phyloP scores from a whole-genome alignment of 495 filamentous ascomycete species.

The Zalerion maritima region DNA sequence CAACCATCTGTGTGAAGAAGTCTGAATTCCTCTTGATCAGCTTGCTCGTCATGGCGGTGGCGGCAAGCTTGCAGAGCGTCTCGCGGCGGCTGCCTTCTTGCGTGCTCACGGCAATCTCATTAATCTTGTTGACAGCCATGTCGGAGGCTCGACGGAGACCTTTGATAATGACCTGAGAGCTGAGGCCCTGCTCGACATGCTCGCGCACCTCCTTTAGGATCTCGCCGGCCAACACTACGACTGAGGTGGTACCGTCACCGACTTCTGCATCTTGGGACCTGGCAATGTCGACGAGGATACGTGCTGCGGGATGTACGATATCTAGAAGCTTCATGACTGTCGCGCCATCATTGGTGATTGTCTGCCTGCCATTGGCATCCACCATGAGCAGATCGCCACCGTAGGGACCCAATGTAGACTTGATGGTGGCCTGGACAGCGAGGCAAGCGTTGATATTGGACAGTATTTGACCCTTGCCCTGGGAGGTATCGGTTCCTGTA shows the following conservation, averaged over 20 bases:
- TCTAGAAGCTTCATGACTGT: conserved; percentile 99
- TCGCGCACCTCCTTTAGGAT: conserved; percentile 92
- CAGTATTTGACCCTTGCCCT: conserved; percentile 92
- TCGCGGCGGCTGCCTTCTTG: conserved; percentile 75
- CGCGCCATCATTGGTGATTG: conserved; percentile 97
- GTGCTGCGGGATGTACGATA: conserved; percentile 93
- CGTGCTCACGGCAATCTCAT: conserved; percentile 88
- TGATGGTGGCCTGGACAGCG: conserved; percentile 91
- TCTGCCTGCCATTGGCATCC: conserved; percentile 86
- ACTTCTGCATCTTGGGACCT: conserved; percentile 98
- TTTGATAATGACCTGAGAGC: conserved; percentile 95
- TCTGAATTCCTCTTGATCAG: conserved; percentile 92
- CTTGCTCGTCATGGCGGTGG: conserved; percentile 99
- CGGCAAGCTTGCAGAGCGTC: conserved; percentile 77
- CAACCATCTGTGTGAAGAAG: conserved; percentile 99
- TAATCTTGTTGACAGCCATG: conserved; percentile 97
- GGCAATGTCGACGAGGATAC: conserved; percentile 96
- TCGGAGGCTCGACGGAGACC: conserved; percentile 73
- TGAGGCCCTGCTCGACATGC: conserved; percentile 90
- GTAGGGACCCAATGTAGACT: conserved; percentile 92
- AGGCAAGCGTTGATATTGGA: conserved; percentile 98
- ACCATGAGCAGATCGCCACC: conserved; percentile 93
- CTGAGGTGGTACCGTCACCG: conserved; percentile 92
- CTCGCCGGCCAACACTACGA: conserved; percentile 90
- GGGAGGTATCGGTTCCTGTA: conserved; percentile 87